phyloP scores from a whole-genome alignment of 2,329 filamentous ascomycete species.

The Aspergillus aculeatinus region DNA sequence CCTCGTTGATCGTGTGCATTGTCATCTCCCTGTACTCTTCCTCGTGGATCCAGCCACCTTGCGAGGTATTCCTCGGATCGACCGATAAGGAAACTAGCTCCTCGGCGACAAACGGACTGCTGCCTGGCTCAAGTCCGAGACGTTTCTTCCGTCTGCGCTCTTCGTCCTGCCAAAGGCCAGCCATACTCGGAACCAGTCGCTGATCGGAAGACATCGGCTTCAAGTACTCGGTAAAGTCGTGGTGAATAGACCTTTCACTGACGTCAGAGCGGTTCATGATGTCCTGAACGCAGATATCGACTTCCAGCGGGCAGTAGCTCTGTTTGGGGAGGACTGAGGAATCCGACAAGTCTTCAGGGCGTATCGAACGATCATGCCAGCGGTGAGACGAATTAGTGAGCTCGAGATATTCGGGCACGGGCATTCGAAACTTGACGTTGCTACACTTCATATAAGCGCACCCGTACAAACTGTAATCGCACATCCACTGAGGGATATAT shows the following conservation, averaged over 20 bases:
- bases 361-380: constrained; percentile 78
- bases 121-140: constrained; percentile 66
- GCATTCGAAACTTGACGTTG: constrained; percentile 70
- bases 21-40: constrained; percentile 73
- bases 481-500: constrained; percentile 95
- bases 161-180: constrained; percentile 88
- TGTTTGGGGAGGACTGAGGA: constrained; percentile 67
- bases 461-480: constrained; percentile 95
- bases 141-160: constrained; percentile 72
- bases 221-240: constrained; percentile 76
- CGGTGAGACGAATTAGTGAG: constrained; percentile 62
- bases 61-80: constrained; percentile 67
- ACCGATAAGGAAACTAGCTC: constrained; percentile 87
- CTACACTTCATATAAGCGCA: constrained; percentile 79
- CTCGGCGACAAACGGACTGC: constrained; percentile 76
- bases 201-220: constrained; percentile 64
- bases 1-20: constrained; percentile 61
- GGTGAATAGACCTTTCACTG: constrained; percentile 74
- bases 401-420: constrained; percentile 69
- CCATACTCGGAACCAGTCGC: constrained; percentile 92
- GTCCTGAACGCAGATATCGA: constrained; percentile 84
- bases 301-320: constrained; percentile 85
- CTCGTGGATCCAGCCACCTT: constrained; percentile 91
- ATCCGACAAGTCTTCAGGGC: constrained; percentile 58
- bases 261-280: constrained; percentile 81